phyloP scores from a whole-genome alignment of 805 yeast species.

The Kuraishia capsulata region DNA sequence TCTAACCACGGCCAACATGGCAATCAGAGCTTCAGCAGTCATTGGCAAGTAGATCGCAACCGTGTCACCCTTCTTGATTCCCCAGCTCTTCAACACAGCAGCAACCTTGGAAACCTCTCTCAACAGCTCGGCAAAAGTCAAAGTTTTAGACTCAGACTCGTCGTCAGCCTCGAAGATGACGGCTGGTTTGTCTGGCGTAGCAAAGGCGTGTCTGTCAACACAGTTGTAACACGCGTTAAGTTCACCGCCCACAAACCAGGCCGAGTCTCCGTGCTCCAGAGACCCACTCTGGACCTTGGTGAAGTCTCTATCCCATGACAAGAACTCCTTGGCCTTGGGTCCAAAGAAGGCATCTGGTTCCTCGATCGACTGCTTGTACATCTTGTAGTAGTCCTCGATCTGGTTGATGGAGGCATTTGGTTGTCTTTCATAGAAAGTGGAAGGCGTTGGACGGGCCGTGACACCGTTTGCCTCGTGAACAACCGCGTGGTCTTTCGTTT shows the following conservation, averaged over 20 bases:
- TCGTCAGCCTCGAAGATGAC: conserved; percentile 93
- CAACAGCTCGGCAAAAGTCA: conserved; percentile 83
- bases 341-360: conserved; percentile 84
- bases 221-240: conserved; percentile 90
- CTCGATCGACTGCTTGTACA: conserved; percentile 68
- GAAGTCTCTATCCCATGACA: conserved; percentile 78
- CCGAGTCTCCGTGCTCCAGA: conserved; percentile 65
- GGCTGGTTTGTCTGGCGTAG: conserved; percentile 77
- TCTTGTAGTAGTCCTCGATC: conserved; percentile 56
- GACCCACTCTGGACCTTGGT: conserved; percentile 55
- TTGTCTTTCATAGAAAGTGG: conserved; percentile 45
- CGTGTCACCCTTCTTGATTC: conserved; percentile 89
- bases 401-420: conserved; percentile 52
- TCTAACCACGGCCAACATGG: conserved; percentile 90
- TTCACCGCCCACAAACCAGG: conserved; percentile 94
- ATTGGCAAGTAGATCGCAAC: conserved; percentile 96
- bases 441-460: conserved; percentile 40
- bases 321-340: conserved; percentile 58
- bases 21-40: conserved; percentile 93
- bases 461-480: conserved; percentile 57
- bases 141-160: conserved; percentile 56
- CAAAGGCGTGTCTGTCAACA: conserved; percentile 91
- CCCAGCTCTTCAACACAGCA: conserved; percentile 72
- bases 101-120: conserved; percentile 82
- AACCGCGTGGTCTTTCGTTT: conserved; percentile 24